phyloP scores from a whole-genome alignment of 2,329 filamentous ascomycete genomes.

The Cladosporium sp. region DNA sequence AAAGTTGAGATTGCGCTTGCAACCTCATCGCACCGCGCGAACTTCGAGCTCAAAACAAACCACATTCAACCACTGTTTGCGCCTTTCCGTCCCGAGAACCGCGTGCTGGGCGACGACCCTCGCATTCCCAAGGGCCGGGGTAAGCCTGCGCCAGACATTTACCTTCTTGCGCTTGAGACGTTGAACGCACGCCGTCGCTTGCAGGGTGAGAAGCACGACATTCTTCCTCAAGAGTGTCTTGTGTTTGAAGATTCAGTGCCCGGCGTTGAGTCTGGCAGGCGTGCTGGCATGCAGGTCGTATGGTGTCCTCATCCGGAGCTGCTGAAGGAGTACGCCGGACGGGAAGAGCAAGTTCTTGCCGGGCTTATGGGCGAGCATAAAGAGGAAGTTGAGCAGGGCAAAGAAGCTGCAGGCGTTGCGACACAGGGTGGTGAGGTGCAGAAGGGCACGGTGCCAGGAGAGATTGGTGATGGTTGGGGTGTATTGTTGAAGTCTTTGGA shows the following conservation, averaged over 20 bases:
- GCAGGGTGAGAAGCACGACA: conserved; percentile 54
- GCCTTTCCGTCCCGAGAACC: conserved; percentile 62
- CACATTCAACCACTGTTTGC: conserved; percentile 49
- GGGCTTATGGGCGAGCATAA: conserved; percentile 71
- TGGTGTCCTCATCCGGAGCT: conserved; percentile 87
- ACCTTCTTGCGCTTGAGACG: conserved; percentile 75
- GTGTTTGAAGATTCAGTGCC: conserved; percentile 96
- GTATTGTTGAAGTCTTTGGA: conserved; percentile 51
- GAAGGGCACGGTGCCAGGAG: conserved; percentile 46
- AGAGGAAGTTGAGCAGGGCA: conserved; percentile 42
- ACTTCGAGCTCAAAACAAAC: conserved; percentile 72
- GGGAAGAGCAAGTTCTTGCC: conserved; percentile 77
- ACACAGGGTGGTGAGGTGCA: conserved; percentile 33
- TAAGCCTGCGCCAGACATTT: conserved; percentile 94
- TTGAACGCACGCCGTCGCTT: conserved; percentile 69
- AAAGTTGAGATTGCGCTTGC: conserved; percentile 77
- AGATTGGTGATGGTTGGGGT: conserved; percentile 59
- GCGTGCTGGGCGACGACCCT: conserved; percentile 79
- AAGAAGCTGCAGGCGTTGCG: conserved; percentile 34
- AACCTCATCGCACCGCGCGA: conserved; percentile 68
- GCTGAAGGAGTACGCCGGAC: conserved; percentile 68
- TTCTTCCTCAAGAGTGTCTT: conserved; percentile 80
- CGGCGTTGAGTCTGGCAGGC: conserved; percentile 82
- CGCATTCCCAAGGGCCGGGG: conserved; percentile 76
- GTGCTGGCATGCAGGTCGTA: conserved; percentile 90